Evolutionary conservation across 441 rosid species (phyloP), one percentile per base, ranked within the genome.

Genomic region (Erysimum cheiri): DNA sequence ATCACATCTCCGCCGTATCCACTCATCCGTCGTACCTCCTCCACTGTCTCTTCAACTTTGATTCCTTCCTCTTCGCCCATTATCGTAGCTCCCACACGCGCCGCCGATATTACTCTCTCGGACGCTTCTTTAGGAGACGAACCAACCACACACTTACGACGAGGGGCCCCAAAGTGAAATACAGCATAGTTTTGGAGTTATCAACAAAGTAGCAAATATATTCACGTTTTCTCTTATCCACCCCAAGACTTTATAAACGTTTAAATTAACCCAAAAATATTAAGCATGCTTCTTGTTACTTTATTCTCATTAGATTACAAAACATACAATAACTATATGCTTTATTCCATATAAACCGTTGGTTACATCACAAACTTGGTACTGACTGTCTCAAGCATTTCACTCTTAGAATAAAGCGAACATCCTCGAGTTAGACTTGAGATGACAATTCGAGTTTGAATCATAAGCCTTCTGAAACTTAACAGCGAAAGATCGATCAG

Each of bases 1-100:
- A 76, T 78, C 53, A 87, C 96, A 61, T 81, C 78, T 77, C 85
- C 95, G 35, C 82, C 84, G 75, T 89, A 93, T 12, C 83, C 77
- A 24, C 89, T 87, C 81, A 91, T 72, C 4, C 54, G 54, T 26
- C 77, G 66, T 14, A 67, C 68, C 71, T 55, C 75, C 81, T 79
- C 75, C 77, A 60, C 65, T 14, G 69, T 72, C 37, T 46, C 76
- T 35, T 74, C 86, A 10, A 57, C 80, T 17, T 40, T 76, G 6
- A 41, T 83, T 26, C 40, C 39, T 57, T 47, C 72, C 61, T 66
- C 68, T 33, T 74, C 72, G 10, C 70, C 66, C 78, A 75, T 69
- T 19, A 4, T 68, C 36, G 10, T 14, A 14, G 9, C 17, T 19
- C 26, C 50, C 13, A 43, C 8, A 47, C 53, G 50, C 66, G 55